Percentiles rank a stretch among this genome's conserved stretches.
Conservation (phyloP, 257 asterid genomes). For the Nyctanthes arbortristis region DNA sequence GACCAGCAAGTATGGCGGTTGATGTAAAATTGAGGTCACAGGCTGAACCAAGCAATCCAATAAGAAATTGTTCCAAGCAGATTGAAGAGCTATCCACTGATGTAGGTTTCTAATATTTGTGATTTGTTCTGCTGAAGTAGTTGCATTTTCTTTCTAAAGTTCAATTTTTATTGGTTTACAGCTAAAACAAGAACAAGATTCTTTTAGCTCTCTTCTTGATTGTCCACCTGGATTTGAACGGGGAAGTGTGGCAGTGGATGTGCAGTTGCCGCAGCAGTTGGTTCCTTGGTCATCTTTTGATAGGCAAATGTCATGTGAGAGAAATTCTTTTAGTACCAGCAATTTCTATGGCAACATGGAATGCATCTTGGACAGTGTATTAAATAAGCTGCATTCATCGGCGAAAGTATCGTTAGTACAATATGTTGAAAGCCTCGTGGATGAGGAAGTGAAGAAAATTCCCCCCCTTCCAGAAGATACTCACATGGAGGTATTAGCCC, state of each 20-base stretch:
- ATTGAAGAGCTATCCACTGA: constrained; percentile 38
- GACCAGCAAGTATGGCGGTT: constrained; percentile 32
- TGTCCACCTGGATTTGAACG: constrained; percentile 86
- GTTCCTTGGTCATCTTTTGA: constrained; percentile 32
- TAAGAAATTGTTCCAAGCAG: constrained; percentile 26
- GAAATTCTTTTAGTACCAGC: constrained; percentile 17
- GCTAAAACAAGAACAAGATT: constrained; percentile 47
- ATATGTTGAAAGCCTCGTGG: constrained; percentile 49
- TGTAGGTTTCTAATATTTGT: constrained; percentile 45
- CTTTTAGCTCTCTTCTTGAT: constrained; percentile 51
- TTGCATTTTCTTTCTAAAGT: constrained; percentile 29
- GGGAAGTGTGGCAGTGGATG: constrained; percentile 27
- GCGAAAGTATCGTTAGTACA: constrained; percentile 49
- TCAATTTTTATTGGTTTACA: constrained; percentile 37
- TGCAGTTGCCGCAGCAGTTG: constrained; percentile 27
- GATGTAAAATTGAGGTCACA: constrained; percentile 29
- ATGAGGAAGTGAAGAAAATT: constrained; percentile 61
- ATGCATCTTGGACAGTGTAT: constrained; percentile 50
- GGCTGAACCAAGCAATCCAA: constrained; percentile 28
- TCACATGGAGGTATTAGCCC: constrained; percentile 46
- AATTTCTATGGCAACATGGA: constrained; percentile 35
- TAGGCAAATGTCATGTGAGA: constrained; percentile 32
- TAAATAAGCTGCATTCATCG: constrained; percentile 71
- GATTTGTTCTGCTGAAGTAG: constrained; percentile 19
- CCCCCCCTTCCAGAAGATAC: constrained; percentile 36